Base-by-base conservation (phyloP, 2,329 filamentous ascomycete genomes). In the Hirsutella minnesotensis region DNA sequence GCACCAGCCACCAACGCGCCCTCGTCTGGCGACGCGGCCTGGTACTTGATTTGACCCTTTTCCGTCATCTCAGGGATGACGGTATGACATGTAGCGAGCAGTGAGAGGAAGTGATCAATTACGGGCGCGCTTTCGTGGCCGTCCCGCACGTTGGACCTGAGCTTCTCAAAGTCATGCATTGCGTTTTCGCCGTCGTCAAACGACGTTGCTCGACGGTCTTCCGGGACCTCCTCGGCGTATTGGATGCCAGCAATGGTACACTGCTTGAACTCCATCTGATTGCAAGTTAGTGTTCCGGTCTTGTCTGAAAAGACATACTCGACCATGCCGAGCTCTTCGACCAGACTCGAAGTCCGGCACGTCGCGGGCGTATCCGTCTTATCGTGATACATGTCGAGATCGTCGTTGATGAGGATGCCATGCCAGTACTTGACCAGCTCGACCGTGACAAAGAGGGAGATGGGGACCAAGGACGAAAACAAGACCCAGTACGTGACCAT, bases 231-330 rank as follows among this genome's bases (percentile, higher is more conserved):
- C 42, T 92, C 88, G 12, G 86, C 84, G 57, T 98, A 98, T 64
- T 95, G 90, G 42, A 96, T 81, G 21, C 92, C 92, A 21, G 79
- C 86, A 56, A 98, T 96, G 0, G 85, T 84, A 56, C 86, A 94
- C 62, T 96, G 88, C 59, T 88, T 88, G 63, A 96, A 98, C 62
- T 96, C 90, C 92, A 98, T 96, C 73, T 87, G 81, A 58, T 96
- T 96, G 66, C 89, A 94, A n/a, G 90, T 96, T 55, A 96, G 69
- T 4, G 90, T 96, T 36, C 90, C 90, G 2, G 90, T 96, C 69
- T 96, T 96, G 69, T 96, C 90, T 0, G 88, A 95, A 61, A 98
- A 98, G 49, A 98, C 92, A 56, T 94, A 98, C 57, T 96, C 92
- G 37, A 98, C 94, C 75, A 96, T 95, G 43, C 92, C 92, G 37